A percentile compares a stretch with the other conserved stretches of the same genome.
Evolutionary conservation across 2,329 filamentous ascomycete species (phyloP).

Genomic region (Teratosphaeria epicoccoides): DNA sequence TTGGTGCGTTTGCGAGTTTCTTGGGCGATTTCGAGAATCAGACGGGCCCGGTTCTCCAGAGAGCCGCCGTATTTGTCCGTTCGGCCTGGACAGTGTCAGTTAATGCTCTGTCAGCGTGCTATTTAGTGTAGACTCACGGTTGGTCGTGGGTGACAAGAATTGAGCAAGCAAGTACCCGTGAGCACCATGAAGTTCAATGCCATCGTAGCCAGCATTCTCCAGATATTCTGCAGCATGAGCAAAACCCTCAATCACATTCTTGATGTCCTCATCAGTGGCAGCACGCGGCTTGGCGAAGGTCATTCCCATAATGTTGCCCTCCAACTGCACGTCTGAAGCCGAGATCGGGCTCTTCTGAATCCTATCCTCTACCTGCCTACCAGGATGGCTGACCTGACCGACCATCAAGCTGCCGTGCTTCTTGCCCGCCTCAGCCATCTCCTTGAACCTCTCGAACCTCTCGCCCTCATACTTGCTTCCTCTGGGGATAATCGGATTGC

Average conservation of each 20-base stretch:
- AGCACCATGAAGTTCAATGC: conserved; percentile 35
- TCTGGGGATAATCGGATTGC: conserved; percentile 49
- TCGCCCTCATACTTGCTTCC: conserved; percentile 42
- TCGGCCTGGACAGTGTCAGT: conserved; percentile 9
- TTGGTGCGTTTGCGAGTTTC: conserved; percentile 29
- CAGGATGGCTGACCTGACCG: conserved; percentile 53
- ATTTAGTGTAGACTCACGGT: conserved; percentile 14
- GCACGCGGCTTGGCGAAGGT: conserved; percentile 44
- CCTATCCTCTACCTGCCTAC: conserved; percentile 41
- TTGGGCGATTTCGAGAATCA: conserved; percentile 32
- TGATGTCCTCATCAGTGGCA: conserved; percentile 46
- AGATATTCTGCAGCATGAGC: conserved; percentile 51
- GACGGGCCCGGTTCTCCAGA: conserved; percentile 33
- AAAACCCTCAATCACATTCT: conserved; percentile 48
- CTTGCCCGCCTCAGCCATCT: conserved; percentile 45
- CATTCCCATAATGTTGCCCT: conserved; percentile 36
- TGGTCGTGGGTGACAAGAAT: conserved; percentile 34
- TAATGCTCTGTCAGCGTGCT: not conserved
- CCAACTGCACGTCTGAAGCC: conserved; percentile 40
- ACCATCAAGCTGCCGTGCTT: conserved; percentile 48
- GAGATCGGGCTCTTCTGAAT: conserved; percentile 42
- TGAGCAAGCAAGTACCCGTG: conserved; percentile 38
- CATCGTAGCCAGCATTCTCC: conserved; percentile 51
- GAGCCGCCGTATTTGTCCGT: conserved; percentile 36
- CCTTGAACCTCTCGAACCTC: conserved; percentile 50